phyloP scores from a whole-genome alignment of 768 basidiomycete species.

The Psilocybe tampanensis region DNA sequence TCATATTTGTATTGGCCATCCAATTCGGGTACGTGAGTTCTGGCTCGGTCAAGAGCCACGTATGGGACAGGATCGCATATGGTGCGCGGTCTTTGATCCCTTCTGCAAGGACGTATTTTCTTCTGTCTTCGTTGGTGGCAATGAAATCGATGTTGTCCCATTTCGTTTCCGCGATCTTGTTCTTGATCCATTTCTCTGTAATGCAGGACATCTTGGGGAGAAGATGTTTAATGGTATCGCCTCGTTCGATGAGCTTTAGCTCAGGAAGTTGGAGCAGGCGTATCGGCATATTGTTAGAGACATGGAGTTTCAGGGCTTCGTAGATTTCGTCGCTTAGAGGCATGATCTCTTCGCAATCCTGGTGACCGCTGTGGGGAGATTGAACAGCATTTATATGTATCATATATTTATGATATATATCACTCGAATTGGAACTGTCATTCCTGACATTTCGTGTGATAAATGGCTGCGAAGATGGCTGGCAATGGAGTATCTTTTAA shows the following conservation, averaged over 20 bases:
- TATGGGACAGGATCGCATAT: constrained; percentile 18
- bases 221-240: constrained; percentile 1
- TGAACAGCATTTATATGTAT: no score
- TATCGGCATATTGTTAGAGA: constrained; percentile 10
- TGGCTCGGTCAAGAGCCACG: constrained; percentile 12
- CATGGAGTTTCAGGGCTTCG: constrained; percentile 1
- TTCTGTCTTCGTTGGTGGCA: neutral
- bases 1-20: neutral
- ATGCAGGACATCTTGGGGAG: constrained; percentile 3
- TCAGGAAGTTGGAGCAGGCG: constrained; percentile 3
- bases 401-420: neutral
- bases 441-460: neutral
- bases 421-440: neutral
- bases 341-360: neutral
- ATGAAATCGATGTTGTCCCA: constrained; percentile 8
- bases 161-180: neutral
- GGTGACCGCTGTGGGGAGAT: no score
- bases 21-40: constrained; percentile 8
- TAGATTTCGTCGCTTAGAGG: constrained; percentile 1
- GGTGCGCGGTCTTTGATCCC: constrained; percentile 5
- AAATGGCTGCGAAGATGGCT: no score
- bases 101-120: neutral
- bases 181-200: neutral
- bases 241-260: constrained; percentile 6
- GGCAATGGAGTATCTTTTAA: neutral